Conservation (phyloP, 169 alveolate genomes). For the Plasmodium vivax region DNA sequence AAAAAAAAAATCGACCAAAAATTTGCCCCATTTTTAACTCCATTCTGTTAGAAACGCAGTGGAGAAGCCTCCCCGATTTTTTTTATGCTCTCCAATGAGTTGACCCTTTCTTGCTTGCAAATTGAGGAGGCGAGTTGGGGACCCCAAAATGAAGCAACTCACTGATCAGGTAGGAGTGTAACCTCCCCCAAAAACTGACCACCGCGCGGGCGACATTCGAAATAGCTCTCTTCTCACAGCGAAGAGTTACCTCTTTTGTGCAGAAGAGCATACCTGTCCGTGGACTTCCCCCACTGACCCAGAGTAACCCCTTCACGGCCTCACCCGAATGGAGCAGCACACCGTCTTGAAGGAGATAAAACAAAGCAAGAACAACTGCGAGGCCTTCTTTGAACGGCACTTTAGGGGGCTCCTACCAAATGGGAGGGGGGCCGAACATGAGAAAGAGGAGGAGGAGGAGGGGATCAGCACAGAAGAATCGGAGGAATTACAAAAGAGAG, state of each 20-base stretch:
- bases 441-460: too few relatives aligned
- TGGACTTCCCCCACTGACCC: background rate
- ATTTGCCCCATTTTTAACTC: background rate
- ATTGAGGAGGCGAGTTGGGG: background rate
- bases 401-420: background rate
- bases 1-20: background rate
- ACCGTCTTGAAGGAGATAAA: background rate
- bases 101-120: background rate
- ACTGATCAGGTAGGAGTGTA: background rate
- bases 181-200: background rate
- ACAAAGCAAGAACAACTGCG: background rate
- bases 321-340: conserved; percentile 8
- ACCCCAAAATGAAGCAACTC: background rate
- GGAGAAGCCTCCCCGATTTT: background rate
- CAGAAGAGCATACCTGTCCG: background rate
- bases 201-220: background rate
- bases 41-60: background rate
- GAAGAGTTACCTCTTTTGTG: background rate
- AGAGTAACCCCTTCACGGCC: background rate
- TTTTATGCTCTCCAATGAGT: background rate
- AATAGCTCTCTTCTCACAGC: background rate
- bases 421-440: background rate
- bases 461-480: background rate
- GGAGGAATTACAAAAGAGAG: background rate
- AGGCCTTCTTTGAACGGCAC: conserved; percentile 8